Percentiles rank a stretch among this genome's conserved stretches.
These are phyloP conservation scores for Sclerotinia sclerotiorum DNA, from an alignment of 2,329 filamentous ascomycete genomes.

Conservation along the genomic window DNA sequence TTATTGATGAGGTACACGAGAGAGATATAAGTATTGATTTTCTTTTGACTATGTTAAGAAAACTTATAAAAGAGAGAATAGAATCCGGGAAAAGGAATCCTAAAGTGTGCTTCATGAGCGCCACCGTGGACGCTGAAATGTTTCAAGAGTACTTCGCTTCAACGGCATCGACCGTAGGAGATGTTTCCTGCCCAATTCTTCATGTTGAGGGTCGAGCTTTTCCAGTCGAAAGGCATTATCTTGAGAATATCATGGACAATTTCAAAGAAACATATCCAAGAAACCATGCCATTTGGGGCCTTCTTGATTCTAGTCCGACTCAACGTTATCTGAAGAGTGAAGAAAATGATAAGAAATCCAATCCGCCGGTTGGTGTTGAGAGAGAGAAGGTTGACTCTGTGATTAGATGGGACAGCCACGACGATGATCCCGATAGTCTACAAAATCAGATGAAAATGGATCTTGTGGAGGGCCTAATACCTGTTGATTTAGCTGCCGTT, in stretches of 20 bases:
- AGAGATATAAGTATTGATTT: slow-evolving; percentile 90
- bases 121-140: slow-evolving; percentile 81
- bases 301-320: neutral
- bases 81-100: slow-evolving; percentile 72
- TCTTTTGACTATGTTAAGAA: slow-evolving; percentile 87
- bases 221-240: slow-evolving; percentile 80
- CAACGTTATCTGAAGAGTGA: neutral
- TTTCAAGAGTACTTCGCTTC: slow-evolving; percentile 79
- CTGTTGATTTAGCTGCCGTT: slow-evolving; percentile 69
- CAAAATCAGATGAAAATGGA: slow-evolving; percentile 35
- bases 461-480: slow-evolving; percentile 61
- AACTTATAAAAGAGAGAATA: slow-evolving; percentile 64
- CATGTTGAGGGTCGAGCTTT: slow-evolving; percentile 85
- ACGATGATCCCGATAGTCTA: slow-evolving; percentile 7
- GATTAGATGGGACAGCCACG: slow-evolving; percentile 9
- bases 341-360: neutral
- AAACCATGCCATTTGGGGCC: neutral
- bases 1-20: slow-evolving; percentile 95
- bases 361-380: neutral
- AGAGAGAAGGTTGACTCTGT: neutral
- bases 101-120: slow-evolving; percentile 91
- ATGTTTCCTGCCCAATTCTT: slow-evolving; percentile 65
- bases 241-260: slow-evolving; percentile 80
- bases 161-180: slow-evolving; percentile 58
- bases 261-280: neutral